These are phyloP conservation scores for Roridomyces roridus DNA, from an alignment of 768 basidiomycete species.

Conservation along the genomic window DNA sequence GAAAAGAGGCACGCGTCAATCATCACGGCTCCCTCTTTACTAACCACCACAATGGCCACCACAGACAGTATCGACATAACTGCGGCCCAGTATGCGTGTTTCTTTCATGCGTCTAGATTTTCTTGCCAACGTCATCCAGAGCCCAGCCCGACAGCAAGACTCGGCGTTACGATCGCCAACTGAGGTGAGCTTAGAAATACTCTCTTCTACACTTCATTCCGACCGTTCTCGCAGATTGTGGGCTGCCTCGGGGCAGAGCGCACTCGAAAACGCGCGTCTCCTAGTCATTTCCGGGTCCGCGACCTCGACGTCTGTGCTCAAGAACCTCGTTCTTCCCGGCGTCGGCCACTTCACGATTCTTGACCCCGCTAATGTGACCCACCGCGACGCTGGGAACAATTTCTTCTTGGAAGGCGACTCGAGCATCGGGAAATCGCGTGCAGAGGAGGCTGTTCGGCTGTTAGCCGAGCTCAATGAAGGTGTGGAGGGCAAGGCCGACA, in stretches of 20 bases:
- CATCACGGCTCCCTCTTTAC: not conserved
- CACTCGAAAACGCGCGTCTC: slow-evolving; percentile 84
- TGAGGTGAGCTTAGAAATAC: slow-evolving; percentile 74
- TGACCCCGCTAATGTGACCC: slow-evolving; percentile 63
- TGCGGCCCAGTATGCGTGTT: slow-evolving; percentile 5
- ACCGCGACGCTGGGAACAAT: slow-evolving; percentile 91
- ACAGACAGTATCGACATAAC: slow-evolving; percentile 15
- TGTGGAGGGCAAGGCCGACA: slow-evolving; percentile 74
- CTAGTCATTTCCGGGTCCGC: slow-evolving; percentile 83
- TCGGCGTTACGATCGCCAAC: slow-evolving; percentile 92
- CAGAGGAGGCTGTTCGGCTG: slow-evolving; percentile 77
- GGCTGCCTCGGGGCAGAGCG: slow-evolving; percentile 91
- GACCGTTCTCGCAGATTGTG: slow-evolving; percentile 59
- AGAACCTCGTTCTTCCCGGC: slow-evolving; percentile 96
- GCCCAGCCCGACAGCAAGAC: slow-evolving; percentile 83
- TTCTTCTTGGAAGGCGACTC: slow-evolving; percentile 85
- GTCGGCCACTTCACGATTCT: slow-evolving; percentile 96
- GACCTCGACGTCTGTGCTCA: slow-evolving; percentile 87
- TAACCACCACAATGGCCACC: slow-evolving; percentile 4
- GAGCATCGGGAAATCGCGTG: slow-evolving; percentile 83
- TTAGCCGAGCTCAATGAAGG: slow-evolving; percentile 88
- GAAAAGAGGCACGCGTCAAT: not conserved
- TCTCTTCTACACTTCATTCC: not conserved
- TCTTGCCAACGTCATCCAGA: slow-evolving; percentile 1
- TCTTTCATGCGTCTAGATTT: not conserved